Evolutionary conservation across 345 rosid species (phyloP), one percentile per base, ranked within the genome.

Genomic region (Pseudoturritis turrita): DNA sequence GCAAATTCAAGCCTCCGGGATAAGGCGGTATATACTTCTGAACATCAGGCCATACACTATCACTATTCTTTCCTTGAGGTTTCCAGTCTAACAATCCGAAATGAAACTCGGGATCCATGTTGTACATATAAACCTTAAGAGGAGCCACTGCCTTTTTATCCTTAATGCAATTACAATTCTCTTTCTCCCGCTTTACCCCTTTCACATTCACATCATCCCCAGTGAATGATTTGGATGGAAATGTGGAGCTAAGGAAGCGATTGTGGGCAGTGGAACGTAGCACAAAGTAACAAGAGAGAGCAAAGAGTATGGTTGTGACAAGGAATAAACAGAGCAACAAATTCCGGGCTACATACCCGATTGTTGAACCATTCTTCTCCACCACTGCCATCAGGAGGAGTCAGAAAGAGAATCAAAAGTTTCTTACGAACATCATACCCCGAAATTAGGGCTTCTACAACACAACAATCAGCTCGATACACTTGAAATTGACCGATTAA

Each of bases 1-100:
- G 98, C 89, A 92, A 70, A 59, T 96, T 96, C 84, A 92, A 86
- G 15, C 97, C 97, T 9, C 98, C 99, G 0, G 99, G 97, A 68
- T 96, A 88, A 2, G 54, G 75, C 0, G 98, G 99, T 70, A 88
- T 75, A 47, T 26, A 69, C 31, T 79, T 78, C 10, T 62, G 83
- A 57, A 92, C 50, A 73, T 96, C 91, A 59, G 99, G 99, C 99
- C 99, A 96, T 39, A 90, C 85, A 61, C 76, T 73, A 12, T 37
- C 49, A 54, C 10, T 31, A 14, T 21, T 46, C 7, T 31, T 56
- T 14, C 82, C 83, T 19, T 75, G 47, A 4, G 88, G 75, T 70
- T 87, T 90, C 97, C 98, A 96, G 43, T 74, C 88, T 68, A 96
- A 79, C 46, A 95, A 83, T 29, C 80, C 96, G 18, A 95, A 95